Evolutionary conservation across 768 basidiomycete genomes (phyloP).

Genomic region (Hemileccinum rubropunctum): DNA sequence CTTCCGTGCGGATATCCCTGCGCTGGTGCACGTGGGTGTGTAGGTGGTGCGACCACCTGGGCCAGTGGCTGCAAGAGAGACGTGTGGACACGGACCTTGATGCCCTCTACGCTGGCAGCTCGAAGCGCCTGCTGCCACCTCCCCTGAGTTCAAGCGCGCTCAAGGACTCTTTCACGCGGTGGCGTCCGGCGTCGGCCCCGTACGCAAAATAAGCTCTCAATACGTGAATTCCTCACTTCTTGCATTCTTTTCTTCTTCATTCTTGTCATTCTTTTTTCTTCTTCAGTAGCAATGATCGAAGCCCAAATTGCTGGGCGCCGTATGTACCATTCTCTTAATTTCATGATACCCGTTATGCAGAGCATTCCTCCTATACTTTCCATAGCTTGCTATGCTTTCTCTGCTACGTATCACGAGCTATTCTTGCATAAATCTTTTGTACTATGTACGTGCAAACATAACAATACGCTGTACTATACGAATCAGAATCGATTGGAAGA

Average conservation of each 20-base stretch:
- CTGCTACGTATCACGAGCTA: slow-evolving; percentile 6
- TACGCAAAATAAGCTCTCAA: neutral
- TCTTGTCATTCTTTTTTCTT: neutral
- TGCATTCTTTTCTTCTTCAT: too few species aligned
- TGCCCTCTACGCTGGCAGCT: too few species aligned
- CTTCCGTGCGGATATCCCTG: slow-evolving; percentile 19
- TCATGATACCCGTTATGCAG: slow-evolving; percentile 9
- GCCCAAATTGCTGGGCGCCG: neutral
- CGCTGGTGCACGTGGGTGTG: slow-evolving; percentile 24
- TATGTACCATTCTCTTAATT: slow-evolving; percentile 3
- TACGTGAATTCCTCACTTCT: neutral
- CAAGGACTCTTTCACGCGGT: slow-evolving; percentile 7
- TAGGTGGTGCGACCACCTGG: slow-evolving; percentile 10
- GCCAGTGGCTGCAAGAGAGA: slow-evolving; percentile 1
- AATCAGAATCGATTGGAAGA: slow-evolving; percentile 3
- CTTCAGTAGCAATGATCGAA: neutral
- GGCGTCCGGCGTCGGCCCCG: neutral
- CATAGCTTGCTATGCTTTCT: slow-evolving; percentile 3
- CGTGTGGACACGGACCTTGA: too few species aligned
- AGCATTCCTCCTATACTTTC: neutral
- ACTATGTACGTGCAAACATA: slow-evolving; percentile 6
- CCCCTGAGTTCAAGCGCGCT: neutral
- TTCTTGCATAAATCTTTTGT: neutral
- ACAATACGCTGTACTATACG: slow-evolving; percentile 20
- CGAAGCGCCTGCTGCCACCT: neutral